Conservation (phyloP, 345 rosid species). For the Stellera chamaejasme region DNA sequence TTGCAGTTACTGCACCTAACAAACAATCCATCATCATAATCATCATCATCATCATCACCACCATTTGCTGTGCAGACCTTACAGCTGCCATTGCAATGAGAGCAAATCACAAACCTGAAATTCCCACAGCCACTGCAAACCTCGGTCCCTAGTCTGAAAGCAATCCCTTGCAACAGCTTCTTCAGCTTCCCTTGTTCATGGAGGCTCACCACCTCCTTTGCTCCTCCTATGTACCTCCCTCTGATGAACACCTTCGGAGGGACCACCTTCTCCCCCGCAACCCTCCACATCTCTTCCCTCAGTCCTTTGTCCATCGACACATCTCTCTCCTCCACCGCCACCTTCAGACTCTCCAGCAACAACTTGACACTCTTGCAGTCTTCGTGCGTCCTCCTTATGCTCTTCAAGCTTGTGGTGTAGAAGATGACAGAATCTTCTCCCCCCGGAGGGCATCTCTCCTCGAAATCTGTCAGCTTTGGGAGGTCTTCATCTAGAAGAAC, state of each 20-base stretch:
- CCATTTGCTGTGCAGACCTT: conserved; percentile 25
- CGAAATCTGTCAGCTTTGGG: conserved; percentile 23
- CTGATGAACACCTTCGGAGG: conserved; percentile 76
- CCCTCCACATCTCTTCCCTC: conserved; percentile 73
- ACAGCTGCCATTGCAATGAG: conserved; percentile 63
- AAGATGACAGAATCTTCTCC: conserved; percentile 60
- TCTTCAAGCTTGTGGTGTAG: conserved; percentile 71
- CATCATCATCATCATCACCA: conserved; percentile 17
- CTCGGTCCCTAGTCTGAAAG: conserved; percentile 13
- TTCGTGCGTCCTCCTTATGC: conserved; percentile 78
- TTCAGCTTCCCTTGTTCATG: conserved; percentile 79
- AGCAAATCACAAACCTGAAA: conserved; percentile 59
- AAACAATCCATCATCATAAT: conserved; percentile 10
- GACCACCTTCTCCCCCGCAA: conserved; percentile 39
- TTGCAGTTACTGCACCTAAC: conserved; percentile 62
- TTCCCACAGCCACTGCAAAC: conserved; percentile 45
- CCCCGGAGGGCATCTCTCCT: conserved; percentile 59
- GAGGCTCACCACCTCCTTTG: conserved; percentile 58
- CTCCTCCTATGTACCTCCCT: conserved; percentile 84
- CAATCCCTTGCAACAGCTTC: conserved; percentile 55
- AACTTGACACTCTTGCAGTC: conserved; percentile 57
- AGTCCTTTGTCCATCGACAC: conserved; percentile 67
- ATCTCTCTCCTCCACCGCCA: conserved; percentile 54
- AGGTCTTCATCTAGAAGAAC: conserved; percentile 10
- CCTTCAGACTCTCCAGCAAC: conserved; percentile 52